Conservation (phyloP, 2,329 filamentous ascomycete species). For the Monosporascus sp. region DNA sequence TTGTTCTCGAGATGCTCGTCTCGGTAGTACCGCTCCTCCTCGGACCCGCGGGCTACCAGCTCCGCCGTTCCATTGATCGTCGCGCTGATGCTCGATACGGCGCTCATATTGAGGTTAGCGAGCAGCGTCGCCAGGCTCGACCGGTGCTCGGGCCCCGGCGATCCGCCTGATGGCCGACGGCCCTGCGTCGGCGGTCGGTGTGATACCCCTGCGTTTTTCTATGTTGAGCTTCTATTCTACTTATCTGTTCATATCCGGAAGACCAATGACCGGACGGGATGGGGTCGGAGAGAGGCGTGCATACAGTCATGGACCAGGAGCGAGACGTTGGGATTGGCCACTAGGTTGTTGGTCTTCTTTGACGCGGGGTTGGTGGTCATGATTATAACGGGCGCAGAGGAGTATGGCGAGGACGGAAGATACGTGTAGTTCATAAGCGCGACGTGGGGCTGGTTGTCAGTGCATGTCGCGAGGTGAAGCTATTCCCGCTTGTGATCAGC, state of each 20-base stretch:
- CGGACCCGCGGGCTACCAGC: slow-evolving; percentile 65
- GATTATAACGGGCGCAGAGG: slow-evolving; percentile 75
- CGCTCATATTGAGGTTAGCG: slow-evolving; percentile 84
- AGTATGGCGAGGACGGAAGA: slow-evolving; percentile 70
- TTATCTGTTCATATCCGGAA: too few relatives aligned
- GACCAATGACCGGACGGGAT: not conserved
- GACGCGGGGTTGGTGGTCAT: slow-evolving; percentile 83
- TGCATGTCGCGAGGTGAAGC: slow-evolving; percentile 93
- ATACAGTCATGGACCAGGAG: slow-evolving; percentile 90
- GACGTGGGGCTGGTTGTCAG: slow-evolving; percentile 78
- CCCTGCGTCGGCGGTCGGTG: slow-evolving; percentile 77
- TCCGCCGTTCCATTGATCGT: slow-evolving; percentile 88
- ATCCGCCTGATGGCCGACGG: slow-evolving; percentile 53
- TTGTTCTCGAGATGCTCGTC: slow-evolving; percentile 86
- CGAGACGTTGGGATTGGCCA: slow-evolving; percentile 80
- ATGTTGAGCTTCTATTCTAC: not conserved
- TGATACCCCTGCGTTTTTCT: slow-evolving; percentile 61
- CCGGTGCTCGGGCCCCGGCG: slow-evolving; percentile 57
- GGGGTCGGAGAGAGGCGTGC: slow-evolving; percentile 4
- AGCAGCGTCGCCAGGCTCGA: slow-evolving; percentile 79
- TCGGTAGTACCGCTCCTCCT: slow-evolving; percentile 81
- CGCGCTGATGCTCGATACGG: slow-evolving; percentile 80
- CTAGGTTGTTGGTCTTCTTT: slow-evolving; percentile 76
- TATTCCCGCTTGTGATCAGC: slow-evolving; percentile 31
- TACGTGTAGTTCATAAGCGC: slow-evolving; percentile 99